Evolutionary conservation across 352 stramenopile species (phyloP), one percentile per base, ranked within the genome.

Genomic region (Pelagophyceae sp.): DNA sequence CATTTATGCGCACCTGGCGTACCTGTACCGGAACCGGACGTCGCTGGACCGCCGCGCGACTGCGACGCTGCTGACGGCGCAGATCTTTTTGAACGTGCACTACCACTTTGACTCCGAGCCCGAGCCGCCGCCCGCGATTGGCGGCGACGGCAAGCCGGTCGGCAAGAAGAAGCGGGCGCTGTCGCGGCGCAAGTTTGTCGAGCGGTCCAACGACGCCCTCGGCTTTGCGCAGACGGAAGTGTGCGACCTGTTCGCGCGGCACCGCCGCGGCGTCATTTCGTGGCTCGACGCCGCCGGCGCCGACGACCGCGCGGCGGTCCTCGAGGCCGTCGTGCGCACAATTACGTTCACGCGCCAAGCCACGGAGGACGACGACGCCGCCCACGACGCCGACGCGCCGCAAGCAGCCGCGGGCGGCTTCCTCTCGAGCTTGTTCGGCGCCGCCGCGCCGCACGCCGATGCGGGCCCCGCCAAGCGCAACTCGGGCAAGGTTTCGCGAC

Each of bases 21-120:
- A 94, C 79, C 75, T 95, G 20, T 95, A 94, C 85, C 94, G 93
- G 83, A 94, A 94, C 78, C 88, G 89, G 72, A 85, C 83, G 23
- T 90, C 89, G 72, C 84, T 94, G 58, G 87, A 93, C 72, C 89
- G 86, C 63, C 79, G 85, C 15, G 88, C 88, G 0, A 85, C 92
- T 35, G 90, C 86, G 15, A 88, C 90, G 17, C 79, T 94, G 0
- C 77, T 93, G 40, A 90, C 86, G 19, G 89, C 87, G 5, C 90
- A 95, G 80, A 87, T 95, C 6, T 95, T 92, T 78, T 78, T 95
- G 31, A 93, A 85, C 27, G 92, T 93, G 65, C 93, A 94, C 71
- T 90, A 93, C 79, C 83, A 87, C 35, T 94, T 93, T 80, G 77
- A 85, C 65, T 33, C 80, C 20, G 78, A 83, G 29, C 88, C 84